Percentiles rank a stretch among this genome's conserved stretches.
These are phyloP conservation scores for Begonia fuchsioides DNA, from an alignment of 306 rosid genomes.

Conservation along the genomic window DNA sequence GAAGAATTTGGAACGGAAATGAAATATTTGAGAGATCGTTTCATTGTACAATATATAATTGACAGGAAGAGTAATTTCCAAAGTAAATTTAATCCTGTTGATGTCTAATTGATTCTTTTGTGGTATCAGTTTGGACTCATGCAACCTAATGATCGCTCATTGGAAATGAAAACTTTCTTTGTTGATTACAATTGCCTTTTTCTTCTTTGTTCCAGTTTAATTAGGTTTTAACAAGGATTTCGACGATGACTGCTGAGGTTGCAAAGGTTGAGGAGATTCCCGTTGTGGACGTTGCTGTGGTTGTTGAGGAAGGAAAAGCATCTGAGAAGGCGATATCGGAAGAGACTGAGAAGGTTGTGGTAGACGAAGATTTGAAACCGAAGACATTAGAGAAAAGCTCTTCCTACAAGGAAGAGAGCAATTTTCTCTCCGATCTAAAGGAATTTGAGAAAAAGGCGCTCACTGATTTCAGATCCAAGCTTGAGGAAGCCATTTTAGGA, in stretches of 20 bases:
- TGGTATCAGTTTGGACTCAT: too few species aligned
- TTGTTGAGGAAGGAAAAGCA: slow-evolving; percentile 10
- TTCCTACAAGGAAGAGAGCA: slow-evolving; percentile 34
- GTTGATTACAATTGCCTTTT: too few species aligned
- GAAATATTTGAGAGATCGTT: too few species aligned
- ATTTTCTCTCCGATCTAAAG: slow-evolving; percentile 26
- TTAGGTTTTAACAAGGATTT: too few species aligned
- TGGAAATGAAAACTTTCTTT: too few species aligned
- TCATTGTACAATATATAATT: too few species aligned
- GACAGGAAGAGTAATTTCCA: too few species aligned
- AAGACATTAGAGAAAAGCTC: slow-evolving; percentile 20
- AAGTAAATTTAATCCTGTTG: too few species aligned
- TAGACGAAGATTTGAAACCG: slow-evolving; percentile 8
- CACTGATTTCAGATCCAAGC: slow-evolving; percentile 12
- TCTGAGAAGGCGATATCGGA: slow-evolving; percentile 4
- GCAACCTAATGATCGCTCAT: too few species aligned
- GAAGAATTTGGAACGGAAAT: too few species aligned
- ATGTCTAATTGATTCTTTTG: too few species aligned
- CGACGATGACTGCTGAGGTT: background rate
- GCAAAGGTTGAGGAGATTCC: slow-evolving; percentile 17
- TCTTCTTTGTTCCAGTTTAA: too few species aligned
- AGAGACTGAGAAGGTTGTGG: slow-evolving; percentile 12
- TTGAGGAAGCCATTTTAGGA: slow-evolving; percentile 25
- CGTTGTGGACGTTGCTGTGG: slow-evolving; percentile 16
- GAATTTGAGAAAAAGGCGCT: slow-evolving; percentile 26